Evolutionary conservation across 2,329 filamentous ascomycete genomes (phyloP).

Genomic region (Coniochaeta ligniaria): DNA sequence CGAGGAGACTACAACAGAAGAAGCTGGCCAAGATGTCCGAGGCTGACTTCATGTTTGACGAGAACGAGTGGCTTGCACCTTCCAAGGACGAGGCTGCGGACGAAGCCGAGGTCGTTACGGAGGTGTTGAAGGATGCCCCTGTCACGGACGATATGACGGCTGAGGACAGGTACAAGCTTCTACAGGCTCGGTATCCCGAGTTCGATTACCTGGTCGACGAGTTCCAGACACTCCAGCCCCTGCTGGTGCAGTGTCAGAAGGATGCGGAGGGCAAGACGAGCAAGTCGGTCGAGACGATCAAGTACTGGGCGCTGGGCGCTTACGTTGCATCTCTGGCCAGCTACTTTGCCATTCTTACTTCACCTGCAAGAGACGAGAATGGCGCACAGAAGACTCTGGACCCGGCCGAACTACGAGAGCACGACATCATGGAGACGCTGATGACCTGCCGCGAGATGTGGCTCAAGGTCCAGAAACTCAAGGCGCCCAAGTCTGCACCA

Average conservation of each 20-base stretch:
- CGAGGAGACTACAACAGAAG: constrained; percentile 81
- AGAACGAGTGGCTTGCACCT: constrained; percentile 70
- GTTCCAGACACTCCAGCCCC: constrained; percentile 63
- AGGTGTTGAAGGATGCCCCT: constrained; percentile 77
- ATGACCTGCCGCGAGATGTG: constrained; percentile 76
- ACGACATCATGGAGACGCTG: constrained; percentile 83
- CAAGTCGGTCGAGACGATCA: constrained; percentile 56
- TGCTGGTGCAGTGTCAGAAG: constrained; percentile 51
- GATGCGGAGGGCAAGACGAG: constrained; percentile 44
- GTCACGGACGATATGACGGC: constrained; percentile 72
- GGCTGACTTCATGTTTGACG: constrained; percentile 89
- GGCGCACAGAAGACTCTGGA: constrained; percentile 54
- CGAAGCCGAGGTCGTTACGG: constrained; percentile 59
- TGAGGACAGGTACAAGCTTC: constrained; percentile 67
- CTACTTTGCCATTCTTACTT: constrained; percentile 93
- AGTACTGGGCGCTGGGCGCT: constrained; percentile 73
- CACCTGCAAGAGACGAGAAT: constrained; percentile 56
- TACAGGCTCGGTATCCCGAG: constrained; percentile 82
- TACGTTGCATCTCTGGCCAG: constrained; percentile 83
- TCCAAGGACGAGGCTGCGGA: constrained; percentile 36
- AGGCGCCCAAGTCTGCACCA: constrained; percentile 13
- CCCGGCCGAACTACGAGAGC: constrained; percentile 75
- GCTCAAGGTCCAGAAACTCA: constrained; percentile 64
- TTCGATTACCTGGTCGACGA: constrained; percentile 82
- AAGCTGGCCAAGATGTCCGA: constrained; percentile 83